Base-by-base conservation (phyloP, 768 basidiomycete genomes). In the Udeniomyces megalosporus region DNA sequence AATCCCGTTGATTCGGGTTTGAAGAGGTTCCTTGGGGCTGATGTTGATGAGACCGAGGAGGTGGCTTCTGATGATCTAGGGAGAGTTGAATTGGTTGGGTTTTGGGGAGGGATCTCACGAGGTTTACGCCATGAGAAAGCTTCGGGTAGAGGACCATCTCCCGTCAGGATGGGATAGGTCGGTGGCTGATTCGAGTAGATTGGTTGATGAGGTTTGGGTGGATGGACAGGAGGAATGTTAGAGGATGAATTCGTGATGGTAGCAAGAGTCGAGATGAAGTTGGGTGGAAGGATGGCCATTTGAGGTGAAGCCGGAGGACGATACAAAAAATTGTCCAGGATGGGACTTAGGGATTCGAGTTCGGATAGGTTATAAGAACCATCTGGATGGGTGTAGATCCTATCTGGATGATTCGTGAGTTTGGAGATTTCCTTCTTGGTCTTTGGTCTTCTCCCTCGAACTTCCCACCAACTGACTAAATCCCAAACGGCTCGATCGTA, bases 361-460 rank as follows among this genome's bases (percentile, higher is more conserved):
- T 50, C 62, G 28, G 62, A 35, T 24, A 28, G 55, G 7, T 47
- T 31, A n/a, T 20, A 58, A n/a, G 62, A 38, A 20, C 62, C 46
- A 22, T 51, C 62, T 29, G 49, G 14, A 22, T 31, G n/a, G n/a
- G 49, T 58, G 17, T 49, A 46, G n/a, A 60, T 56, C 6, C 31
- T 32, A 45, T 56, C 62, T 4, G 35, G 35, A 22, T 55, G 48
- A 0, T 54, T 58, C 4, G 49, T 32, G 5, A 63, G 24, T 29
- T 63, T 63, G 12, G 29, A 22, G 20, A 58, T 29, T 50, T 63
- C 62, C 57, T 58, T 57, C 56, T 63, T 63, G 10, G 55, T 63
- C 55, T 63, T 63, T 1, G 49, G n/a, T 26, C 61, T 29, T 46
- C 56, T 24, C 22, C 51, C 51, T 53, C 17, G 38, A 42, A 54